These are phyloP conservation scores for Ambrosia hybrid DNA, from an alignment of 140 eudicot species.

Conservation along the genomic window DNA sequence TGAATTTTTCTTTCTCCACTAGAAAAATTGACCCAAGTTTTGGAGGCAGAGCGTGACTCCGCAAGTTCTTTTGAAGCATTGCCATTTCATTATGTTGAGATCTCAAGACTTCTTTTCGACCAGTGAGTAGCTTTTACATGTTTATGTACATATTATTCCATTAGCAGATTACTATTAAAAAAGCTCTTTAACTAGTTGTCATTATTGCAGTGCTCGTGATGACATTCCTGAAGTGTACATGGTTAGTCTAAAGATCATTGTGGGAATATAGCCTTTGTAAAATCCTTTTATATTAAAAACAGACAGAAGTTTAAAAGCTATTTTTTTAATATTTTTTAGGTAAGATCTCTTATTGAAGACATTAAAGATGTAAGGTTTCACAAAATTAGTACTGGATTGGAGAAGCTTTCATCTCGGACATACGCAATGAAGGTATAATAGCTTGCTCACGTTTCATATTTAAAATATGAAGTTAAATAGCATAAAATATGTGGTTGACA, in stretches of 20 bases:
- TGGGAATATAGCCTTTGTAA: slow-evolving; percentile 4
- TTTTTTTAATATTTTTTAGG: slow-evolving; percentile 37
- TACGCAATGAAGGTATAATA: slow-evolving; percentile 78
- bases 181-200: slow-evolving; percentile 11
- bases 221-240: slow-evolving; percentile 81
- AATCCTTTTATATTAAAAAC: background rate
- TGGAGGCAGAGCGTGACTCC: slow-evolving; percentile 92
- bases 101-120: slow-evolving; percentile 93
- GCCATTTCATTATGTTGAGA: slow-evolving; percentile 94
- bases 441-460: no score
- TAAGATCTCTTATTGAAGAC: slow-evolving; percentile 92
- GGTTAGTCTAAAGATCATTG: slow-evolving; percentile 50
- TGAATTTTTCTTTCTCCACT: slow-evolving; percentile 18
- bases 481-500: background rate
- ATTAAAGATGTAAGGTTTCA: slow-evolving; percentile 94
- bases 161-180: slow-evolving; percentile 4
- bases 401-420: slow-evolving; percentile 67
- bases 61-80: slow-evolving; percentile 69
- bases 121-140: slow-evolving; percentile 56
- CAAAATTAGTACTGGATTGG: slow-evolving; percentile 85
- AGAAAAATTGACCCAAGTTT: slow-evolving; percentile 79
- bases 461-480: background rate
- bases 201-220: slow-evolving; percentile 68
- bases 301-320: background rate
- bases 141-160: slow-evolving; percentile 1